Evolutionary conservation across 768 basidiomycete species (phyloP).

Genomic region (Daedaleopsis nitida): DNA sequence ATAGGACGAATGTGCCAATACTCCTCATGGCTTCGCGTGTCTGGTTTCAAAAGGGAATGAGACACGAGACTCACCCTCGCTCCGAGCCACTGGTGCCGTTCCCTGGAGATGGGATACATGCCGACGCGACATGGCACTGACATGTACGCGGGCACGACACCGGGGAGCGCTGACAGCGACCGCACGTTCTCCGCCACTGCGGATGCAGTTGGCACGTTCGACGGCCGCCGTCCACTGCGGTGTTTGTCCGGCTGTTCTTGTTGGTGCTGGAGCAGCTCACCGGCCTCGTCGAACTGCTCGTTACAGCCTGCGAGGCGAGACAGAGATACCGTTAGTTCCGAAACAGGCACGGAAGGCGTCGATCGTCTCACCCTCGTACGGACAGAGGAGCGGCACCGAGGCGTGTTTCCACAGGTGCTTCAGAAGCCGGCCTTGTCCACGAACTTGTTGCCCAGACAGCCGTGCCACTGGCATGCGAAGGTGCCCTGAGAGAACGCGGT

Average conservation of each 20-base stretch:
- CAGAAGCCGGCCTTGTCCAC: slow-evolving; percentile 36
- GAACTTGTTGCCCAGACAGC: slow-evolving; percentile 48
- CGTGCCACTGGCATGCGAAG: slow-evolving; percentile 57
- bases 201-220: slow-evolving; percentile 38
- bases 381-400: slow-evolving; percentile 43
- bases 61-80: too few relatives aligned
- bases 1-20: too few relatives aligned
- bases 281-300: slow-evolving; percentile 45
- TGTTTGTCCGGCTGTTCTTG: slow-evolving; percentile 36
- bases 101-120: slow-evolving; percentile 48
- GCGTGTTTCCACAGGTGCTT: slow-evolving; percentile 60
- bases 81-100: slow-evolving; percentile 52
- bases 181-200: slow-evolving; percentile 21
- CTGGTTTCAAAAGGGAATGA: too few relatives aligned
- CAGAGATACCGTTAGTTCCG: background rate
- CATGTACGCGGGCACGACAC: slow-evolving; percentile 51
- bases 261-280: slow-evolving; percentile 54
- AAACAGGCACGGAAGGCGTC: slow-evolving; percentile 1
- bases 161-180: slow-evolving; percentile 42
- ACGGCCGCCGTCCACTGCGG: slow-evolving; percentile 35
- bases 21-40: too few relatives aligned
- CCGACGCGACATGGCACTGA: slow-evolving; percentile 45
- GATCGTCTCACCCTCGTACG: slow-evolving; percentile 48
- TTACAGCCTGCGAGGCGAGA: slow-evolving; percentile 60
- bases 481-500: slow-evolving; percentile 31